Percentiles rank a stretch among this genome's conserved stretches.
Conservation (phyloP, 441 rosid genomes). For the Kokia cookei region DNA sequence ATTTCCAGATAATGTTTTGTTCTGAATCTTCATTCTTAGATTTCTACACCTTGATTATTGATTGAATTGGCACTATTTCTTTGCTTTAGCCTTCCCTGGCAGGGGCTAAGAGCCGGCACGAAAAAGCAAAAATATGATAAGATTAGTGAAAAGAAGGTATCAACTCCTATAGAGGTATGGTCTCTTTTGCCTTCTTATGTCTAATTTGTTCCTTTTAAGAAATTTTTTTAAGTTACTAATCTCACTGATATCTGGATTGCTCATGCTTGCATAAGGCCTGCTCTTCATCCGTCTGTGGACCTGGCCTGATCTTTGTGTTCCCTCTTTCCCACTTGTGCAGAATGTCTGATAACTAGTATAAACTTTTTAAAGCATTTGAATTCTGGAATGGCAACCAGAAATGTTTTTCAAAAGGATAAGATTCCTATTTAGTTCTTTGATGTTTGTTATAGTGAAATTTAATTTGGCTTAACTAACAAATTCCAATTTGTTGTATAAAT, state of each 20-base stretch:
- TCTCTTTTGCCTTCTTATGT: constrained; percentile 1
- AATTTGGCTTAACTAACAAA: not conserved
- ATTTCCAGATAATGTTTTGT: constrained; percentile 14
- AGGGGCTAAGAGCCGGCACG: constrained; percentile 84
- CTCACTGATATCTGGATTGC: not conserved
- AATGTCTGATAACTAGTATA: not conserved
- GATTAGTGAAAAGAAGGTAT: constrained; percentile 87
- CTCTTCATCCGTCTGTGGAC: not conserved
- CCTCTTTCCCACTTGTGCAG: not conserved
- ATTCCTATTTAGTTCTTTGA: not conserved
- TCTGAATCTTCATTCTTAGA: not conserved
- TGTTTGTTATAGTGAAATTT: not conserved
- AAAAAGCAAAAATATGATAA: constrained; percentile 91
- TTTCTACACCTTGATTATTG: not conserved
- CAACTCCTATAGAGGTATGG: constrained; percentile 73
- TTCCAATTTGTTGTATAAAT: not conserved
- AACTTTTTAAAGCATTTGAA: not conserved
- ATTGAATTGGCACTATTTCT: constrained; percentile 12
- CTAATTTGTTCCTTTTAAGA: constrained; percentile 2
- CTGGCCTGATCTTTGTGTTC: not conserved
- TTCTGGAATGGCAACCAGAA: not conserved
- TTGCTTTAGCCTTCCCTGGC: constrained; percentile 84
- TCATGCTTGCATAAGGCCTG: not conserved
- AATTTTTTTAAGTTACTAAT: not conserved
- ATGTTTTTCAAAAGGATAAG: not conserved